These are phyloP conservation scores for Polygonum aviculare DNA, from an alignment of 148 eudicot species.

Conservation along the genomic window DNA sequence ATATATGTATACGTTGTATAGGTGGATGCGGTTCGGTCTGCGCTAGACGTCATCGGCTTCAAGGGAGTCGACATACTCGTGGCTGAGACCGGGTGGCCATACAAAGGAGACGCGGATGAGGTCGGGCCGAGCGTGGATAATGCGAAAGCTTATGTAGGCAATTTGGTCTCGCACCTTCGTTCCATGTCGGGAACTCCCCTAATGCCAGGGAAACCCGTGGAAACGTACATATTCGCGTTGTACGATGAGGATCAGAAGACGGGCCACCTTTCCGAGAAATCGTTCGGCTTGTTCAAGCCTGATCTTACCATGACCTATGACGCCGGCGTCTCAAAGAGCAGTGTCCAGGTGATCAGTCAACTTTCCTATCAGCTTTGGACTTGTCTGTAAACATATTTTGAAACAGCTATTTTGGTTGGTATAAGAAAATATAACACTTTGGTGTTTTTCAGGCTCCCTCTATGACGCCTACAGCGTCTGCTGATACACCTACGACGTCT, in stretches of 20 bases:
- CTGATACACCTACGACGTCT: conserved; percentile 14
- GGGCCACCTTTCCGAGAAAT: conserved; percentile 58
- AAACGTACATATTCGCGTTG: conserved; percentile 81
- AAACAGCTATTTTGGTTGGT: too few relatives aligned
- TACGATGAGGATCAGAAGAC: conserved; percentile 86
- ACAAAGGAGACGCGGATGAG: conserved; percentile 66
- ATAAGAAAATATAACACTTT: not conserved
- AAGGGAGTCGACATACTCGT: conserved; percentile 70
- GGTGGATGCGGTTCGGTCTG: conserved; percentile 80
- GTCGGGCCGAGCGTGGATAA: conserved; percentile 62
- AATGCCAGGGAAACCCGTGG: conserved; percentile 76
- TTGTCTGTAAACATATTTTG: too few relatives aligned
- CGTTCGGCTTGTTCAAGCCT: conserved; percentile 63
- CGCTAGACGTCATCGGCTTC: conserved; percentile 59
- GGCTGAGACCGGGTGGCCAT: conserved; percentile 96
- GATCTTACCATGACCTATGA: conserved; percentile 62
- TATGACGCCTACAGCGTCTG: conserved; percentile 8
- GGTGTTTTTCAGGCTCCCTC: not conserved
- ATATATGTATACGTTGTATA: not conserved
- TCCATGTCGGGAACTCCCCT: conserved; percentile 81
- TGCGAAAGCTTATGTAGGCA: conserved; percentile 70
- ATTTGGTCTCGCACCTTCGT: conserved; percentile 56
- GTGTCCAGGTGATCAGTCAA: conserved; percentile 28
- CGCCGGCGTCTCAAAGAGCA: conserved; percentile 38
- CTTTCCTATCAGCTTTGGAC: too few relatives aligned